phyloP scores from a whole-genome alignment of 345 rosid species.

The Anastatica hierochuntica region DNA sequence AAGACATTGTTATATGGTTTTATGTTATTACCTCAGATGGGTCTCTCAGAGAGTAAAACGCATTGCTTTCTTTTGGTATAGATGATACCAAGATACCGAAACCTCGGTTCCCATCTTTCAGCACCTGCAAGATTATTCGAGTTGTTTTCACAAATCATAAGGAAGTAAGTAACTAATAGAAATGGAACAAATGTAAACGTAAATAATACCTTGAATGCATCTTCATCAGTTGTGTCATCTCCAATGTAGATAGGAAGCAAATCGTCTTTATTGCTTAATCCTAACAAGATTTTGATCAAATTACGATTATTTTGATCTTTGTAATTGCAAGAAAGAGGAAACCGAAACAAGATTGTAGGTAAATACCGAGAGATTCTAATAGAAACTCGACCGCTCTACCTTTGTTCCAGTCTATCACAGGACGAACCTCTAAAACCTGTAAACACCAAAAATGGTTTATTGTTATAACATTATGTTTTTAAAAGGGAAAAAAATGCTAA shows the following conservation, averaged over 20 bases:
- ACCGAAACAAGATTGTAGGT: background rate
- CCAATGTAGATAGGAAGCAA: conserved; percentile 82
- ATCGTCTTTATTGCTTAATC: conserved; percentile 45
- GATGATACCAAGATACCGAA: conserved; percentile 78
- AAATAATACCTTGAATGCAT: conserved; percentile 94
- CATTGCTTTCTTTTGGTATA: conserved; percentile 61
- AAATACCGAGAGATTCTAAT: conserved; percentile 83
- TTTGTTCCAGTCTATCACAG: conserved; percentile 85
- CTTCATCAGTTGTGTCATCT: conserved; percentile 82
- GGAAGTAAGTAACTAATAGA: background rate
- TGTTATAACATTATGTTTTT: background rate
- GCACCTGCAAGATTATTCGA: conserved; percentile 29
- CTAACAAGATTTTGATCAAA: conserved; percentile 26
- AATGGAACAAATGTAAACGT: background rate
- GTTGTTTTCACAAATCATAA: background rate
- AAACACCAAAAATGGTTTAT: background rate
- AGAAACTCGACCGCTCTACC: conserved; percentile 92
- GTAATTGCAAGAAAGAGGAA: background rate
- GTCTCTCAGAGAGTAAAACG: conserved; percentile 64
- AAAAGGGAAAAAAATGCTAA: background rate
- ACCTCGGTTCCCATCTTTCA: conserved; percentile 48
- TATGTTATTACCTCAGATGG: conserved; percentile 46
- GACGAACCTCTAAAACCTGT: conserved; percentile 97
- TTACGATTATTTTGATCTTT: background rate
- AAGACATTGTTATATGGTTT: background rate